Percentiles rank a stretch among this genome's conserved stretches.
phyloP scores from a whole-genome alignment of 2,329 filamentous ascomycete genomes.

The Neonectria ditissima region DNA sequence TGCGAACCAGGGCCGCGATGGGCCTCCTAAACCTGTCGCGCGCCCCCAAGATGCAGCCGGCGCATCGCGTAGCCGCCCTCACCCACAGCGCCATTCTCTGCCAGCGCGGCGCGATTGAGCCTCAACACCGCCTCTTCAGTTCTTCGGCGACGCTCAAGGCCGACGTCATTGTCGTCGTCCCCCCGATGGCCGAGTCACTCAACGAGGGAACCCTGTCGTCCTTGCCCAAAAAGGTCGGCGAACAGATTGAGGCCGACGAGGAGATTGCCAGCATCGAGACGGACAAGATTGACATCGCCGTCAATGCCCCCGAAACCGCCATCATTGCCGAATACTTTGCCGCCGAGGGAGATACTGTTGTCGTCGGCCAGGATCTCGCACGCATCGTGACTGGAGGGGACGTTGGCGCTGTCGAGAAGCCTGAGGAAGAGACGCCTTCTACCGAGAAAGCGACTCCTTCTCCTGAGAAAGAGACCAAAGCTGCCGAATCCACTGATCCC shows the following conservation, averaged over 20 bases:
- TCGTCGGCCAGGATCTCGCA: conserved; percentile 48
- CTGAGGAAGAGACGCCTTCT: conserved; percentile 30
- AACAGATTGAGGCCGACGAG: conserved; percentile 47
- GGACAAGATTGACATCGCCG: conserved; percentile 50
- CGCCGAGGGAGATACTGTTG: conserved; percentile 48
- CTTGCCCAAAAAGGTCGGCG: conserved; percentile 47
- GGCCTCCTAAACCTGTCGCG: conserved; percentile 39
- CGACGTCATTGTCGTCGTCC: conserved; percentile 45
- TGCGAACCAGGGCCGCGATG: conserved; percentile 38
- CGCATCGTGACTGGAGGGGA: conserved; percentile 45
- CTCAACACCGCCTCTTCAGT: conserved; percentile 41
- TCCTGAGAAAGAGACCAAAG: conserved; percentile 20
- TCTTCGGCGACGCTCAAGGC: conserved; percentile 34
- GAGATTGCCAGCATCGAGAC: conserved; percentile 50
- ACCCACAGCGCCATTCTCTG: conserved; percentile 38
- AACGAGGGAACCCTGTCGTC: conserved; percentile 46
- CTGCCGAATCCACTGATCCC: conserved; percentile 27
- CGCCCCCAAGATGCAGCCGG: conserved; percentile 25
- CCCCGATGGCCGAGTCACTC: conserved; percentile 50
- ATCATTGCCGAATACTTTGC: conserved; percentile 47
- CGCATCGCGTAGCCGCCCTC: conserved; percentile 29
- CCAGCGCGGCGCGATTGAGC: conserved; percentile 37
- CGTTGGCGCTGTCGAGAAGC: conserved; percentile 32
- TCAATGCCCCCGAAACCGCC: conserved; percentile 44
- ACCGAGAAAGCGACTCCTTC: conserved; percentile 20